A percentile compares a stretch with the other conserved stretches of the same genome.
phyloP scores from a whole-genome alignment of 176 grass and related monocot genomes.

The Themeda triandra region DNA sequence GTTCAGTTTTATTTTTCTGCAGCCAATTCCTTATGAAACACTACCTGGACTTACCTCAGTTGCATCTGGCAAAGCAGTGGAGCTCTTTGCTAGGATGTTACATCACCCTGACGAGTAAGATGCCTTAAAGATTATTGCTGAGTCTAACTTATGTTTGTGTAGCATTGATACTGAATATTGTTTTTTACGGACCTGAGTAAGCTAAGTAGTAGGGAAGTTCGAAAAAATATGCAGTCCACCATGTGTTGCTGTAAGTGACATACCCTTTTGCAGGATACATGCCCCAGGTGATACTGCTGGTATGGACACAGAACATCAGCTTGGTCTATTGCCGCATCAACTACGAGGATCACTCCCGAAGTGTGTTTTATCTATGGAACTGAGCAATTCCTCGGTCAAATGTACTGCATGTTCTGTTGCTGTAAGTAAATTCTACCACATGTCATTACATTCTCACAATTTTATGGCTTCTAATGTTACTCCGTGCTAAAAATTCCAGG shows the following conservation, averaged over 20 bases:
- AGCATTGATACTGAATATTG: neutral
- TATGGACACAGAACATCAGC: constrained; percentile 63
- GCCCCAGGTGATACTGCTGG: constrained; percentile 81
- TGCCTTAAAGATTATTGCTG: constrained; percentile 14
- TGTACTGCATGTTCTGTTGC: constrained; percentile 76
- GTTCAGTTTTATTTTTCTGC: constrained; percentile 17
- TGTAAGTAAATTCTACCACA: constrained; percentile 51
- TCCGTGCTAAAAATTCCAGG: constrained; percentile 46
- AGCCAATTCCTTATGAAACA: constrained; percentile 63
- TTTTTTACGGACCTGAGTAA: neutral
- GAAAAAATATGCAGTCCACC: constrained; percentile 4
- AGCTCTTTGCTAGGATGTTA: constrained; percentile 82
- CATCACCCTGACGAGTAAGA: constrained; percentile 85
- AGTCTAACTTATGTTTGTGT: neutral
- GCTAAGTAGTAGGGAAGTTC: neutral
- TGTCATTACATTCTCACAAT: neutral
- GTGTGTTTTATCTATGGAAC: constrained; percentile 56
- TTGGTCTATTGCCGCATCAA: constrained; percentile 91
- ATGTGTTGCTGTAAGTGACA: neutral
- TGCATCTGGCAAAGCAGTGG: constrained; percentile 78
- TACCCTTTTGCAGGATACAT: constrained; percentile 67
- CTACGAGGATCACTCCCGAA: constrained; percentile 66
- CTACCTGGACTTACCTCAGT: constrained; percentile 78
- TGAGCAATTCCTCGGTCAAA: constrained; percentile 54
- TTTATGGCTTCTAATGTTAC: constrained; percentile 33